Evolutionary conservation across 2,329 filamentous ascomycete species (phyloP).

Genomic region (Ceratocystis alfenasii): DNA sequence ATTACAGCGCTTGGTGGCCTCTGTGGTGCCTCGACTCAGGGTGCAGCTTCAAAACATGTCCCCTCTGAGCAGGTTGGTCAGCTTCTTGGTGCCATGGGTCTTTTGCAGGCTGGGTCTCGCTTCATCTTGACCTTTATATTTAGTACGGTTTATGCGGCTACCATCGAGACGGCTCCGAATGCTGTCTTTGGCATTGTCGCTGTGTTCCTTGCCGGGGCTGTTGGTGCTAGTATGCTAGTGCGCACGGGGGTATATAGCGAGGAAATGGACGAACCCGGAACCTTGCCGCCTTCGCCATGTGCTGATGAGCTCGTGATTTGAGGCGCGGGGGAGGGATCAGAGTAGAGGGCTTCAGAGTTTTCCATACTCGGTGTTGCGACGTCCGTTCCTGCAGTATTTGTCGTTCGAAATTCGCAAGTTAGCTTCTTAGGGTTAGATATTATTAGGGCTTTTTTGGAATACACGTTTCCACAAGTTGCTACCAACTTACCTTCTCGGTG

Average conservation of each 20-base stretch:
- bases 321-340: background rate
- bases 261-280: constrained; percentile 14
- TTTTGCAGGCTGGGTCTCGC: constrained; percentile 71
- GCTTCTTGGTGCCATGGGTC: constrained; percentile 74
- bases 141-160: constrained; percentile 73
- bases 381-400: background rate
- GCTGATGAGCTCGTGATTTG: constrained; percentile 19
- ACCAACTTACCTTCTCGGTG: background rate
- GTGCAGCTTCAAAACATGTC: constrained; percentile 80
- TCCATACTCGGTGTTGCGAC: no score
- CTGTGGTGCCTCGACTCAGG: constrained; percentile 72
- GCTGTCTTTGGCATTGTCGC: constrained; percentile 50
- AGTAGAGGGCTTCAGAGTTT: background rate
- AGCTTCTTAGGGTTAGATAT: background rate
- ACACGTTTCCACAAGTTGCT: constrained; percentile 4
- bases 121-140: constrained; percentile 72
- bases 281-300: constrained; percentile 7
- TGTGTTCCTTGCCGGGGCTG: constrained; percentile 8
- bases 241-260: constrained; percentile 17
- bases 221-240: constrained; percentile 16
- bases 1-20: constrained; percentile 71
- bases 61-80: constrained; percentile 70
- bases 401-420: no score
- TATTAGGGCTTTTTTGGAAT: background rate
- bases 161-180: constrained; percentile 66